Evolutionary conservation across 805 yeast genomes (phyloP), one percentile per base, ranked within the genome.

Genomic region (Hanseniaspora valbyensis): DNA sequence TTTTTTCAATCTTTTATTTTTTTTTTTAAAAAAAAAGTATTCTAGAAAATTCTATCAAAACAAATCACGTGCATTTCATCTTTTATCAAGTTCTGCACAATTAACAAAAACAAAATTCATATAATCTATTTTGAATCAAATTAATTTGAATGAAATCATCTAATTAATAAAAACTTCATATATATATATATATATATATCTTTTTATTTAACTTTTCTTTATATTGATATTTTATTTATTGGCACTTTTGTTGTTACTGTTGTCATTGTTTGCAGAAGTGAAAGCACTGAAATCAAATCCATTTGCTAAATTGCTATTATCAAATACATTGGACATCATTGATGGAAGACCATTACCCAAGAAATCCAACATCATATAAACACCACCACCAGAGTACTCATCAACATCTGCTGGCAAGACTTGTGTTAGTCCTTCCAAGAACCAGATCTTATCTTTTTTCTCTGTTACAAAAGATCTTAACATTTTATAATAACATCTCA

Each of bases 401-500:
- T 89, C 96, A 50, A 86, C 95, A 63, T 88, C 95, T 10, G 81
- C 94, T 0, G 96, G 96, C 43, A 89, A 70, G 0, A 88, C 95
- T 50, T 80, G 78, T 4, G 92, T 77, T 2, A 87, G 92, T 3
- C 96, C 96, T 65, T 89, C 95, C 55, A 89, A 70, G 58, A 89
- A 88, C 96, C 96, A 89, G 16, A 89, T 94, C 57, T 77, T 77
- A 59, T 88, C 92, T 62, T 83, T 84, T 83, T 84, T 82, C 59
- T 85, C 94, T 32, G 81, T 77, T 0, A 95, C 85, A 63, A 83
- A 89, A 14, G 82, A 79, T 56, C 95, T 70, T 43, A 89, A 72
- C 52, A 89, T 67, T 51, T 83, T 79, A 67, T 89, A 89, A 69
- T 89, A 89, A 50, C 84, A 81, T 57, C 94, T 72, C 85, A 90